Conservation (phyloP, 352 stramenopile genomes). For the Phytophthora sansomeana region DNA sequence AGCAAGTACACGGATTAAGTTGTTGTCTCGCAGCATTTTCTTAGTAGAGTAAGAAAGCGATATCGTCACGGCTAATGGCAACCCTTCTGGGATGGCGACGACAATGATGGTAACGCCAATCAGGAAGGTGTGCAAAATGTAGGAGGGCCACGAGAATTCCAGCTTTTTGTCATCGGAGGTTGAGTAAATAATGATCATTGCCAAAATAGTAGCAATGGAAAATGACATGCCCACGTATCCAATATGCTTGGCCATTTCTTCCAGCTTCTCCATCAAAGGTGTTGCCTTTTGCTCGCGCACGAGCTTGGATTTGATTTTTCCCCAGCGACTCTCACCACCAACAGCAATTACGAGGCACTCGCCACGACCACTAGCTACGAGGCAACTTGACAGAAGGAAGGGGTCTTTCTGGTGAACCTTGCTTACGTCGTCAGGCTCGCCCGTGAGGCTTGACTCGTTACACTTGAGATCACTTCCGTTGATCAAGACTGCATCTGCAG, state of each 20-base stretch:
- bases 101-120: slow-evolving; percentile 96
- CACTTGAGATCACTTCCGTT: slow-evolving; percentile 93
- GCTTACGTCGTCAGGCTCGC: slow-evolving; percentile 94
- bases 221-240: slow-evolving; percentile 88
- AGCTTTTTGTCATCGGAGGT: slow-evolving; percentile 62
- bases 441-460: slow-evolving; percentile 97
- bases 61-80: slow-evolving; percentile 95
- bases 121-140: slow-evolving; percentile 94
- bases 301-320: slow-evolving; percentile 93
- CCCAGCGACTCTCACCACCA: slow-evolving; percentile 84
- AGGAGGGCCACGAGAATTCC: slow-evolving; percentile 76
- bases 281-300: slow-evolving; percentile 89
- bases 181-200: slow-evolving; percentile 88
- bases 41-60: slow-evolving; percentile 96
- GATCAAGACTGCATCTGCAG: slow-evolving; percentile 95
- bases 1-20: slow-evolving; percentile 97
- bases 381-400: slow-evolving; percentile 89
- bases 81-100: slow-evolving; percentile 94
- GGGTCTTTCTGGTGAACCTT: slow-evolving; percentile 83
- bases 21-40: slow-evolving; percentile 99
- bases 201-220: slow-evolving; percentile 87
- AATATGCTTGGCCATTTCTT: slow-evolving; percentile 92
- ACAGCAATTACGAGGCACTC: slow-evolving; percentile 89
- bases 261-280: slow-evolving; percentile 94
- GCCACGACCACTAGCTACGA: slow-evolving; percentile 74